Conservation (phyloP, 768 basidiomycete species). For the Russula dissimulans region DNA sequence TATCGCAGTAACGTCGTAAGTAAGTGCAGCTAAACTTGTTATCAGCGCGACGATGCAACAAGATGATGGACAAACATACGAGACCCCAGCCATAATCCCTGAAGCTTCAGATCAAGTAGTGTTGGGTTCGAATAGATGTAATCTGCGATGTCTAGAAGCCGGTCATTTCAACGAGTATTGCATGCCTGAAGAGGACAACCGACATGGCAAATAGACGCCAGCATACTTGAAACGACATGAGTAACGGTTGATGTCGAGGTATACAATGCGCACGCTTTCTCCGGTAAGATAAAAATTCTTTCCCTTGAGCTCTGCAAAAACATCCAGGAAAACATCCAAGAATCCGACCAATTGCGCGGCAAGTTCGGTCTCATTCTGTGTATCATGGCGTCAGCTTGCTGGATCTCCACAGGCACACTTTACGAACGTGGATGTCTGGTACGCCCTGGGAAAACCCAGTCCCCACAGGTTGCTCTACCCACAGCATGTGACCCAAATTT, state of each 20-base stretch:
- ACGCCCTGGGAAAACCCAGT: slow-evolving; percentile 18
- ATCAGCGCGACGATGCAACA: not conserved
- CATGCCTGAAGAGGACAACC: not conserved
- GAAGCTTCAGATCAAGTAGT: slow-evolving; percentile 2
- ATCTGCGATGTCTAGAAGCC: slow-evolving; percentile 13
- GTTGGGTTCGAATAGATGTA: slow-evolving; percentile 11
- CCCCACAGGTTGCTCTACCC: slow-evolving; percentile 20
- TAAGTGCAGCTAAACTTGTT: not conserved
- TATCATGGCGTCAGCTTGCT: not conserved
- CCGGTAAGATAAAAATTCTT: slow-evolving; percentile 19
- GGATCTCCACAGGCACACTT: not conserved
- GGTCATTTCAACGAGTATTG: not conserved
- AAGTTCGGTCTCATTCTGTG: slow-evolving; percentile 17
- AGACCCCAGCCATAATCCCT: slow-evolving; percentile 16
- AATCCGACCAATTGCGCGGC: slow-evolving; percentile 15
- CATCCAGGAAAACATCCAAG: slow-evolving; percentile 13
- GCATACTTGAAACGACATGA: slow-evolving; percentile 8
- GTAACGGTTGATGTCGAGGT: not conserved
- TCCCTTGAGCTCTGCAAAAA: slow-evolving; percentile 16
- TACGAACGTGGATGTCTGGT: slow-evolving; percentile 13
- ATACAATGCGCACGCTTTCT: slow-evolving; percentile 12
- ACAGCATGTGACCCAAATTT: slow-evolving; percentile 19
- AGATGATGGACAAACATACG: slow-evolving; percentile 1
- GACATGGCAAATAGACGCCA: slow-evolving; percentile 14
- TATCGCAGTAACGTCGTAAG: not conserved